phyloP scores from a whole-genome alignment of 495 filamentous ascomycete genomes.

The Penicillium riverlandense region DNA sequence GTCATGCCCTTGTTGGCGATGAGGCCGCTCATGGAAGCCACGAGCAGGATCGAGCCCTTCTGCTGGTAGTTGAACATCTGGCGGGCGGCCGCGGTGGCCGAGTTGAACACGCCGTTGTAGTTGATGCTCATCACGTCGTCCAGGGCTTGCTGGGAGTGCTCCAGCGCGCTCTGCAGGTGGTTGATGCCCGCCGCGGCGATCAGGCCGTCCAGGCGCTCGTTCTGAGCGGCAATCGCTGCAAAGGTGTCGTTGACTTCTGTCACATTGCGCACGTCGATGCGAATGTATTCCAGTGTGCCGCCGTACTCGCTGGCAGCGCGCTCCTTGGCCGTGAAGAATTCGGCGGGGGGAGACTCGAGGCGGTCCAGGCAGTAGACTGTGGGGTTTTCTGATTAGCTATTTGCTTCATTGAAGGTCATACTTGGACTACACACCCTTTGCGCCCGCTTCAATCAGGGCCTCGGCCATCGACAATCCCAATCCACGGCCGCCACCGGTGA shows the following conservation, averaged over 20 bases:
- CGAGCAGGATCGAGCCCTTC: slow-evolving; percentile 62
- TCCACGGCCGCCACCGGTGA: slow-evolving; percentile 57
- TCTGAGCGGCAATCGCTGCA: slow-evolving; percentile 42
- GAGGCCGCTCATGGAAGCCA: slow-evolving; percentile 74
- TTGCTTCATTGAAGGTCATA: neutral
- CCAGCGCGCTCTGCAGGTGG: slow-evolving; percentile 62
- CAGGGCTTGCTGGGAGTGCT: slow-evolving; percentile 56
- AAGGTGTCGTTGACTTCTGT: slow-evolving; percentile 46
- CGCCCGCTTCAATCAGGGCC: slow-evolving; percentile 63
- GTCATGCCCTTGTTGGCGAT: slow-evolving; percentile 71
- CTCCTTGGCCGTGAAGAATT: slow-evolving; percentile 42
- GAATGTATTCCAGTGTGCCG: slow-evolving; percentile 52
- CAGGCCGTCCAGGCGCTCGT: slow-evolving; percentile 62
- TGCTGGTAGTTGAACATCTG: slow-evolving; percentile 61
- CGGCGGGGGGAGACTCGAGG: slow-evolving; percentile 38
- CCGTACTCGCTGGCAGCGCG: slow-evolving; percentile 42
- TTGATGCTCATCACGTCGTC: slow-evolving; percentile 68
- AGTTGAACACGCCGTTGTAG: slow-evolving; percentile 70
- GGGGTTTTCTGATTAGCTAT: too few relatives aligned
- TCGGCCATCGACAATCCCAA: slow-evolving; percentile 61
- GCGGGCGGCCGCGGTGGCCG: slow-evolving; percentile 65
- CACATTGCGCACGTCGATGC: slow-evolving; percentile 58
- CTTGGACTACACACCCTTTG: slow-evolving; percentile 41
- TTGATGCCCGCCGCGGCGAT: slow-evolving; percentile 79
- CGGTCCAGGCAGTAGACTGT: slow-evolving; percentile 61